Percentiles rank a stretch among this genome's conserved stretches.
Conservation (phyloP, 139 green algal genomes). For the Pycnococcus provasolii region DNA sequence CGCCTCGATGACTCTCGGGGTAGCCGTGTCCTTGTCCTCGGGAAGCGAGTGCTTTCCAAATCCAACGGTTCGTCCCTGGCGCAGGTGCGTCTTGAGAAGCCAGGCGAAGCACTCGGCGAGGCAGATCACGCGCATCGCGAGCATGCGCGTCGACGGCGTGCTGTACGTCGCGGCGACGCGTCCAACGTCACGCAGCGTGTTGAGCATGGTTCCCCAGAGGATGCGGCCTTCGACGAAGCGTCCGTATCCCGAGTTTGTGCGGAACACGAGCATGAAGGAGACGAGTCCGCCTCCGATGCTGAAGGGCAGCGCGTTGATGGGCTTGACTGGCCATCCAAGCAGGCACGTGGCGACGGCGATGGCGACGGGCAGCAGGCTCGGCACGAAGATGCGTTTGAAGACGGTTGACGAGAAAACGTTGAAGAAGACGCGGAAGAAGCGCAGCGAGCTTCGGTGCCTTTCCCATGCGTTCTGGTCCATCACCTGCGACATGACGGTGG, state of each 20-base stretch:
- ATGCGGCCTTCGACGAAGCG: not conserved
- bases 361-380: not conserved
- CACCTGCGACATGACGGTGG: conserved; percentile 22
- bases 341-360: not conserved
- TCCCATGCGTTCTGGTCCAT: conserved; percentile 24
- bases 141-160: not conserved
- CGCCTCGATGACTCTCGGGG: not conserved
- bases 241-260: not conserved
- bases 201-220: not conserved
- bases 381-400: conserved; percentile 4
- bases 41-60: not conserved
- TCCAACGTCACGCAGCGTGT: not conserved
- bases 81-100: conserved; percentile 1
- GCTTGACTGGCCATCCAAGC: not conserved
- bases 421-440: conserved; percentile 1
- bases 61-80: not conserved
- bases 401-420: conserved; percentile 13
- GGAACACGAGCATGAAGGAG: not conserved
- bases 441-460: not conserved
- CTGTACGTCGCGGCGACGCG: not conserved
- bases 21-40: too few relatives aligned
- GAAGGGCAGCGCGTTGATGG: not conserved
- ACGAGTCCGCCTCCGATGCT: too few relatives aligned
- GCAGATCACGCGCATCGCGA: not conserved
- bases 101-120: not conserved